Evolutionary conservation across 345 rosid species (phyloP).

Genomic region (Camelina sativa): DNA sequence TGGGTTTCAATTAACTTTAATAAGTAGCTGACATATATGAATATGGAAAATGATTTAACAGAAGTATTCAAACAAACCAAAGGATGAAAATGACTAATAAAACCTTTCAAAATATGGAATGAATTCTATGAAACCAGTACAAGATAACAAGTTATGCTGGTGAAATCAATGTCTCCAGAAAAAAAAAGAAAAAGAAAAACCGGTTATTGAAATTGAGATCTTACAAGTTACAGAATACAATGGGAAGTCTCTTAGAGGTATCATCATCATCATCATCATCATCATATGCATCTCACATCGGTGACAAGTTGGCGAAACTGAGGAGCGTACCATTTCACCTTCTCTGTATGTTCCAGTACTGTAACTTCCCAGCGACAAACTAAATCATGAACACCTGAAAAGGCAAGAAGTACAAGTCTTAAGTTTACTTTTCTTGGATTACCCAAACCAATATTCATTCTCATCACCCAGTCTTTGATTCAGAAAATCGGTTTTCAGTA

Average conservation of each 20-base stretch:
- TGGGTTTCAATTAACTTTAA: too few species aligned
- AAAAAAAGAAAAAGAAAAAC: neutral
- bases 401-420: neutral
- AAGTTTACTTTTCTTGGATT: neutral
- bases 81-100: too few species aligned
- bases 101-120: too few species aligned
- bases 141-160: too few species aligned
- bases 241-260: constrained; percentile 50
- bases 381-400: constrained; percentile 27
- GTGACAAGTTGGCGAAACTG: constrained; percentile 90
- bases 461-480: neutral
- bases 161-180: neutral
- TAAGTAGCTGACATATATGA: too few species aligned
- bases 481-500: neutral
- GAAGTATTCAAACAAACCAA: too few species aligned
- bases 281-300: constrained; percentile 68
- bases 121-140: too few species aligned
- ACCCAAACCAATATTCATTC: constrained; percentile 7
- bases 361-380: constrained; percentile 79
- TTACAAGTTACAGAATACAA: constrained; percentile 27
- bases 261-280: constrained; percentile 64
- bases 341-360: constrained; percentile 64
- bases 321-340: constrained; percentile 96
- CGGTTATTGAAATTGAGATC: constrained; percentile 4
- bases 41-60: too few species aligned